Evolutionary conservation across 2,329 filamentous ascomycete species (phyloP).

Genomic region (Pezicula radicicola): DNA sequence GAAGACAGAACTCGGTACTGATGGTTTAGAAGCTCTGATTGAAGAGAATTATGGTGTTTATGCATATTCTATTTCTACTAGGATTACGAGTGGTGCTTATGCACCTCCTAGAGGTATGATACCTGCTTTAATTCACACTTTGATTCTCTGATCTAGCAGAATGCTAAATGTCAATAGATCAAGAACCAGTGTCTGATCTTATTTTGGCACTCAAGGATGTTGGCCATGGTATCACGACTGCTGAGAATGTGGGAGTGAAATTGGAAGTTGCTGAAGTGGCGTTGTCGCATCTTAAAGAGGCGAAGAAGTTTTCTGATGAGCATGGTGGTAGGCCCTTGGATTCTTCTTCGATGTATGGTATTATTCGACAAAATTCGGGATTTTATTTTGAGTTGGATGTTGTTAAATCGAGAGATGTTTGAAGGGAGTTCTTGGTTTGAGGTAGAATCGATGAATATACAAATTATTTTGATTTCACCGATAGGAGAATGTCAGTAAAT

Average conservation of each 20-base stretch:
- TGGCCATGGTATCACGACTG: constrained; percentile 42
- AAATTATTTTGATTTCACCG: too few relatives aligned
- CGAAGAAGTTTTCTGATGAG: constrained; percentile 33
- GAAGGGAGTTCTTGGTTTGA: background rate
- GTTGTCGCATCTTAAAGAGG: constrained; percentile 39
- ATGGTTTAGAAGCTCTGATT: constrained; percentile 37
- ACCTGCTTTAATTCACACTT: too few relatives aligned
- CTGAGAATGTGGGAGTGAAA: constrained; percentile 33
- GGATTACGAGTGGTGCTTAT: constrained; percentile 39
- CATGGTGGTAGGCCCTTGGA: constrained; percentile 37
- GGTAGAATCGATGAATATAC: too few relatives aligned
- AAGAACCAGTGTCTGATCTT: constrained; percentile 44
- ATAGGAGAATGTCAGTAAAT: too few relatives aligned
- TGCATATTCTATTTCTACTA: constrained; percentile 37
- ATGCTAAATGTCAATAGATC: constrained; percentile 4
- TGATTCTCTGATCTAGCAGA: background rate
- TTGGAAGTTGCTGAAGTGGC: constrained; percentile 41
- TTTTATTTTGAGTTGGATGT: constrained; percentile 40
- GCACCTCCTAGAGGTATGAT: constrained; percentile 30
- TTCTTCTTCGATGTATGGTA: constrained; percentile 48
- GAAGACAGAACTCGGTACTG: constrained; percentile 38
- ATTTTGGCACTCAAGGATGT: constrained; percentile 51
- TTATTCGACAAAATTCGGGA: constrained; percentile 39
- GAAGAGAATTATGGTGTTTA: constrained; percentile 37
- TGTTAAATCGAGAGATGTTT: constrained; percentile 19